Evolutionary conservation across 2,329 filamentous ascomycete species (phyloP).

Genomic region (Dryadomyces quercus-mongolicae): DNA sequence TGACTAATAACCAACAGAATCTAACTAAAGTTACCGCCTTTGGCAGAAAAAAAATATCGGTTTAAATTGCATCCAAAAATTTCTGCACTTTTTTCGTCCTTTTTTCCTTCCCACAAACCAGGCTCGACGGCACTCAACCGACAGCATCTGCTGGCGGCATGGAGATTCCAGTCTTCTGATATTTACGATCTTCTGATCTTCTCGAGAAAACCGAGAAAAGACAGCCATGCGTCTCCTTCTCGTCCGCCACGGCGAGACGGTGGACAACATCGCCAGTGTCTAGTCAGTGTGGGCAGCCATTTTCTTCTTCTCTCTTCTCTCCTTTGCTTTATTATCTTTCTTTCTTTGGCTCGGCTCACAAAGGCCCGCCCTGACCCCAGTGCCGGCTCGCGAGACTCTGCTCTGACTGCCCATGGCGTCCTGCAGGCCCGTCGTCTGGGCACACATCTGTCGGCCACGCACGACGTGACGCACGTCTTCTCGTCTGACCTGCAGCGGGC

Average conservation of each 20-base stretch:
- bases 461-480: constrained; percentile 29
- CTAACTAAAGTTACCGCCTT: background rate
- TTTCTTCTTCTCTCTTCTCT: constrained; percentile 5
- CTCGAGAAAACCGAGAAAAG: background rate
- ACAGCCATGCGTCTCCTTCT: constrained; percentile 52
- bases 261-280: constrained; percentile 72
- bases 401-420: constrained; percentile 69
- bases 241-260: constrained; percentile 79
- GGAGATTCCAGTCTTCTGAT: background rate
- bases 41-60: background rate
- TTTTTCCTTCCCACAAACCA: background rate
- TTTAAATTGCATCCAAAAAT: background rate
- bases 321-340: background rate
- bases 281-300: constrained; percentile 42
- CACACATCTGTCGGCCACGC: constrained; percentile 35
- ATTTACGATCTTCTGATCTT: background rate
- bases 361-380: constrained; percentile 23
- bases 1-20: background rate
- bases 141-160: too few species aligned
- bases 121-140: background rate
- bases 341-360: background rate
- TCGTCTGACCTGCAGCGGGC: constrained; percentile 70
- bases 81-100: background rate
- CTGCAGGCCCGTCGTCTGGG: constrained; percentile 67
- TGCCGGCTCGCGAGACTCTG: constrained; percentile 70